These are phyloP conservation scores for Pestalotiopsis fici DNA, from an alignment of 2,329 filamentous ascomycete genomes.

Conservation along the genomic window DNA sequence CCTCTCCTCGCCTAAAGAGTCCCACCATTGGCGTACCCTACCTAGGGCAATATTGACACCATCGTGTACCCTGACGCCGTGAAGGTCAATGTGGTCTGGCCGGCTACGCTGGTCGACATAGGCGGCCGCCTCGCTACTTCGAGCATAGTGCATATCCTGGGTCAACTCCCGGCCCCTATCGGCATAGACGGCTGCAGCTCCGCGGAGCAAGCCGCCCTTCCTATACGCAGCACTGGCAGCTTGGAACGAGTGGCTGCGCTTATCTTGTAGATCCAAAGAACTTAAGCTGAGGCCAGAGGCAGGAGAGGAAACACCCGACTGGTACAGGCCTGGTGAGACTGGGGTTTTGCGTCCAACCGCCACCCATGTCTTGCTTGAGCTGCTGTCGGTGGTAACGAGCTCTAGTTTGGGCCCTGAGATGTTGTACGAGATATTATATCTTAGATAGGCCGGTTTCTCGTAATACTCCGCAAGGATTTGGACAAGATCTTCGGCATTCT, in stretches of 20 bases:
- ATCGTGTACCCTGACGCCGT: constrained; percentile 79
- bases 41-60: constrained; percentile 76
- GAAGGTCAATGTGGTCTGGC: constrained; percentile 68
- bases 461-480: constrained; percentile 42
- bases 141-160: constrained; percentile 56
- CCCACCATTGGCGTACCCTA: constrained; percentile 76
- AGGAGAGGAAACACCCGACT: constrained; percentile 14
- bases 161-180: constrained; percentile 68
- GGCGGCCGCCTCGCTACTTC: constrained; percentile 68
- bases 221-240: constrained; percentile 43
- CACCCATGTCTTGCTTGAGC: neutral
- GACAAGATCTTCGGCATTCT: constrained; percentile 38
- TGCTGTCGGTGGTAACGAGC: neutral
- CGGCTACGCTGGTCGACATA: constrained; percentile 70
- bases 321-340: neutral
- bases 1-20: constrained; percentile 65
- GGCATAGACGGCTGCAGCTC: constrained; percentile 75
- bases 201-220: constrained; percentile 67
- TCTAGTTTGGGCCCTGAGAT: constrained; percentile 18
- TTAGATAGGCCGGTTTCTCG: constrained; percentile 36
- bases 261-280: constrained; percentile 18
- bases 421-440: constrained; percentile 29
- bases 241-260: constrained; percentile 26
- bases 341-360: constrained; percentile 4
- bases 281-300: constrained; percentile 14